phyloP scores from a whole-genome alignment of 108 stramenopile genomes.

The Nannochloropsis salina region DNA sequence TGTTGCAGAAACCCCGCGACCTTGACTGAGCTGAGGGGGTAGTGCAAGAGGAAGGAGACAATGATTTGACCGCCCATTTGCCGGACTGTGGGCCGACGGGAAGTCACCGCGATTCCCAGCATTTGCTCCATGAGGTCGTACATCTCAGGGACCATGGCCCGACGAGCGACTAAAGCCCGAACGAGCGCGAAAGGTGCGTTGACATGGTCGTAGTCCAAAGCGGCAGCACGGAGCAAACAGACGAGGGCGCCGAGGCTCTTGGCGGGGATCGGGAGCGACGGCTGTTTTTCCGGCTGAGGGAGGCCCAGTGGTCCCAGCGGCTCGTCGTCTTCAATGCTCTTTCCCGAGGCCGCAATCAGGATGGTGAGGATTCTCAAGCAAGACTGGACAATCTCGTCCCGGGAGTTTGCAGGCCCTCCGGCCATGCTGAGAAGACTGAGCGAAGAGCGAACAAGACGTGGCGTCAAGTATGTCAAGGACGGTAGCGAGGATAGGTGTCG shows the following conservation, averaged over 20 bases:
- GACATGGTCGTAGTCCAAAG: conserved; percentile 46
- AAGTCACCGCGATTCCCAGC: conserved; percentile 38
- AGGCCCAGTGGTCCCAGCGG: not conserved
- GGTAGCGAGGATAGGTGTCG: conserved; percentile 30
- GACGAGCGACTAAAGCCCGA: conserved; percentile 36
- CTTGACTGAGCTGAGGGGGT: conserved; percentile 45
- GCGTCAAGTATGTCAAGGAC: conserved; percentile 53
- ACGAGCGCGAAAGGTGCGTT: conserved; percentile 44
- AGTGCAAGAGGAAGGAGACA: conserved; percentile 40
- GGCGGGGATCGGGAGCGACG: conserved; percentile 23
- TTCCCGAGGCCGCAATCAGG: conserved; percentile 36
- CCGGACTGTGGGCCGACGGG: conserved; percentile 42
- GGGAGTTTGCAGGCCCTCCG: conserved; percentile 59
- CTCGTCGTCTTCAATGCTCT: not conserved
- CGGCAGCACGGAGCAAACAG: conserved; percentile 37
- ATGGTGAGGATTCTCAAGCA: conserved; percentile 77
- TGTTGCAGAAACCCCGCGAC: conserved; percentile 9
- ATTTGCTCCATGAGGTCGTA: conserved; percentile 48
- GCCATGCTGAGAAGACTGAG: conserved; percentile 62
- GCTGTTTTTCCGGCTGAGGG: not conserved
- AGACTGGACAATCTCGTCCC: conserved; percentile 74
- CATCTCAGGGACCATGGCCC: conserved; percentile 46
- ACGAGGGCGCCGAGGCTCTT: conserved; percentile 45
- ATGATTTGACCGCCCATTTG: conserved; percentile 40
- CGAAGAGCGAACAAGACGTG: conserved; percentile 63